phyloP scores from a whole-genome alignment of 73 alveolate species.

The Paramecium bursaria region DNA sequence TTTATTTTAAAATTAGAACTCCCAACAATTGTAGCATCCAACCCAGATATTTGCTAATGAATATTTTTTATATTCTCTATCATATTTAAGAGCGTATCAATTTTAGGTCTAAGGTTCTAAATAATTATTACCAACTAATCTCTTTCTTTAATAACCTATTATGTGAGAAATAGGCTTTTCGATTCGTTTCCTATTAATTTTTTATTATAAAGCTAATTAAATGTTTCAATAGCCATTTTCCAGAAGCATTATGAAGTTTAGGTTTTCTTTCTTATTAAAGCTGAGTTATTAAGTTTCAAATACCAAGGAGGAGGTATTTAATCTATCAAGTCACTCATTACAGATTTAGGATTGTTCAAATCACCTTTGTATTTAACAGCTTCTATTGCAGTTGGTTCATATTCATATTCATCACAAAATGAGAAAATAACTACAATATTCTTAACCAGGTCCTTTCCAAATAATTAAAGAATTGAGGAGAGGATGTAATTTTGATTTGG shows the following conservation, averaged over 20 bases:
- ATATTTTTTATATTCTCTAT: too few relatives aligned
- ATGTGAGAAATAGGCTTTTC: too few relatives aligned
- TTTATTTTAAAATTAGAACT: background rate
- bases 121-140: too few relatives aligned
- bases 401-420: constrained; percentile 57
- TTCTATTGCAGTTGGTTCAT: constrained; percentile 8
- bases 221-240: too few relatives aligned
- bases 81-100: too few relatives aligned
- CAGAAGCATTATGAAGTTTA: background rate
- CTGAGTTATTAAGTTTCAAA: constrained; percentile 61
- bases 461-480: background rate
- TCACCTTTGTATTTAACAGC: constrained; percentile 34
- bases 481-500: constrained; percentile 18
- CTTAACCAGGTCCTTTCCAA: constrained; percentile 56
- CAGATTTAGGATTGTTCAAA: background rate
- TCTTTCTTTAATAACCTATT: too few relatives aligned
- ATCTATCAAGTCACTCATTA: background rate
- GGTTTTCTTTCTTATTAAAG: too few relatives aligned
- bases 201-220: too few relatives aligned
- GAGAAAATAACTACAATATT: constrained; percentile 50
- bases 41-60: too few relatives aligned
- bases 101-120: too few relatives aligned
- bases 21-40: too few relatives aligned
- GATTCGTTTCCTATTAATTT: too few relatives aligned
- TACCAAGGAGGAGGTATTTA: constrained; percentile 36